Evolutionary conservation across 2,329 filamentous ascomycete genomes (phyloP), one percentile per base, ranked within the genome.

Genomic region (Exophiala aquamarina): DNA sequence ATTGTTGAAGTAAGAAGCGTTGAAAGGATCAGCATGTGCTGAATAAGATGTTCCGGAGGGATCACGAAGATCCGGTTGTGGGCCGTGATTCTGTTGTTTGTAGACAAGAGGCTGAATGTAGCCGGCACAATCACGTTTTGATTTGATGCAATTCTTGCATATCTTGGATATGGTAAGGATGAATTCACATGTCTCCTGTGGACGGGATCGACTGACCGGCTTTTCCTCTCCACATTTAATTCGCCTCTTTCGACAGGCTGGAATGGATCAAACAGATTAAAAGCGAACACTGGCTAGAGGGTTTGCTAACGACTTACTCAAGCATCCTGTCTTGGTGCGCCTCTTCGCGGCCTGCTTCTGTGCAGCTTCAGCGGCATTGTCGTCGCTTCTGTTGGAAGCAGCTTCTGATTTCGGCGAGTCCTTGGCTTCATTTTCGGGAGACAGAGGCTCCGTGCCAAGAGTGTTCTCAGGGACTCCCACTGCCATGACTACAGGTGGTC

Each of bases 191-290:
- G 23, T 26, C 23, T 26, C 11, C 11, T 11, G 11, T 11, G 6
- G 23, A 26, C 23, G 23, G 11, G 6, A 26, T 26, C 11, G 13
- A 37, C 45, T 47, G 45, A 66, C 66, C 11, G 70, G 70, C 48
- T 72, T 72, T 61, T 89, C 88, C 66, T 97, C 93, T 53, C 93
- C 93, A 67, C 93, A 98, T 70, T 97, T 98, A 69, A 98, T 97
- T 54, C 93, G 87, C 43, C 93, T 85, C 70, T 88, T 92, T 55
- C 93, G 86, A 70, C 93, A 98, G 48, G 93, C 87, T 91, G 55
- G 17, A 19, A 28, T 41, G 18, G 9, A 44, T 31, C 52, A 42
- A 56, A 50, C 47, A 48, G 26, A 14, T 43, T 50, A n/a, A 31
- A 31, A n/a, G n/a, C n/a, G n/a, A n/a, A n/a, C n/a, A n/a, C 11